Base-by-base conservation (phyloP, 495 filamentous ascomycete genomes). In the Opeltia flavorubescens region DNA sequence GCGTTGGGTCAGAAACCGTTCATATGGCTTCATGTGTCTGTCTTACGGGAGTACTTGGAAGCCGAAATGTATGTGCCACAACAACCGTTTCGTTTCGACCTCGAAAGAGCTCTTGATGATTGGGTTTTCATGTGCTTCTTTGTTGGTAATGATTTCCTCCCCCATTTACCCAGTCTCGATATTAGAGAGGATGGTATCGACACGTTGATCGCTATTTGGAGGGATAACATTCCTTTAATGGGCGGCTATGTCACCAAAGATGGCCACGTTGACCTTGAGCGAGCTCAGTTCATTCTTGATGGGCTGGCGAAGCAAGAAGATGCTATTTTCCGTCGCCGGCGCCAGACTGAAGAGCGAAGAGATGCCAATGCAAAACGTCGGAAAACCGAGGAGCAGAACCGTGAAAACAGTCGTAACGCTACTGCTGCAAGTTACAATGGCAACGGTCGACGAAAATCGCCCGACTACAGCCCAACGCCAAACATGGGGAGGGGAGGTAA, bases 91-190 rank as follows among this genome's bases (percentile, higher is more conserved):
- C 78, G 77, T 53, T 86, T 85, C 57, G 86, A 99, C 61, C 69
- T 95, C 25, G 91, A 99, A 60, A 76, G 91, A 53, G 91, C 93
- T n/a, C 70, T 99, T 46, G 91, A 99, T 67, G 91, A 99, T 63
- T 96, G 93, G 91, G 86, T 99, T 13, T 99, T 99, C 64, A 95
- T 99, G 89, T 99, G 91, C 69, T 99, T 94, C 66, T 99, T 99
- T 61, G 91, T 99, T 49, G 91, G 91, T 54, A 99, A 99, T 61
- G 93, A 99, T 69, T 99, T 99, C 67, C 69, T 99, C 54, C 91
- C 91, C 38, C 91, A 99, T 70, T 66, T 99, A 47, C 91, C 91
- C 20, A 93, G 88, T 59, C 72, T 99, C 48, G 91, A 96, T 62
- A 96, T 99, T 60, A 77, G 89, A 52, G 91, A 99, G 56, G 83